Evolutionary conservation across 169 alveolate genomes (phyloP).

Genomic region (Plasmodium berghei): DNA sequence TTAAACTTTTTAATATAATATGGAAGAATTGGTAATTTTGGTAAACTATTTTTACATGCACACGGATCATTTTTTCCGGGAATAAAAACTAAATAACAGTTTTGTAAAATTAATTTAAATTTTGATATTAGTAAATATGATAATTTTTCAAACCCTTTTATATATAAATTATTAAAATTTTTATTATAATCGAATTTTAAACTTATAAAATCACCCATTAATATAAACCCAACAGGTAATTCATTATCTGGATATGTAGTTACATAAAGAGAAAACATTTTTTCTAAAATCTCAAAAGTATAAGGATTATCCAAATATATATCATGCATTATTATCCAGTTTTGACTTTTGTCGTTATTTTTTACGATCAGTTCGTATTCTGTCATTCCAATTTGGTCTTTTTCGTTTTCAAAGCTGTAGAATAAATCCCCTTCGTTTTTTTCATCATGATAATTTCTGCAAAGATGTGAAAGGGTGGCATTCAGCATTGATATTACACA

Average conservation of each 20-base stretch:
- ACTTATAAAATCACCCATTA: constrained; percentile 83
- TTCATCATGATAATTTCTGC: constrained; percentile 57
- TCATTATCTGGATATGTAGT: constrained; percentile 78
- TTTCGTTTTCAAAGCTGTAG: constrained; percentile 64
- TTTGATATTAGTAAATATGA: constrained; percentile 48
- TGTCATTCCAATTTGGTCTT: constrained; percentile 30
- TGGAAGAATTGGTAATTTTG: constrained; percentile 80
- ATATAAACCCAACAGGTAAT: constrained; percentile 81
- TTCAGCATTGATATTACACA: too few relatives aligned
- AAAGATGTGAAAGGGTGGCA: not conserved
- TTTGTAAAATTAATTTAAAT: constrained; percentile 50
- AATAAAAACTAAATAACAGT: constrained; percentile 79
- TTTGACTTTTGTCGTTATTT: constrained; percentile 32
- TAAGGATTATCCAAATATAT: constrained; percentile 49
- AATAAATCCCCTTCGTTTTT: constrained; percentile 53
- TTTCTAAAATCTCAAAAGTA: constrained; percentile 47
- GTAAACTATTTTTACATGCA: constrained; percentile 81
- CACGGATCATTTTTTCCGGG: constrained; percentile 86
- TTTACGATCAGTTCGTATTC: constrained; percentile 59
- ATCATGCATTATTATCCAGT: constrained; percentile 69
- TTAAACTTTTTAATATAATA: constrained; percentile 73
- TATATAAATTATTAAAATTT: constrained; percentile 39
- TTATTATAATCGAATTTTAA: constrained; percentile 59
- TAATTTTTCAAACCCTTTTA: constrained; percentile 74
- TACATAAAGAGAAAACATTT: constrained; percentile 57